phyloP scores from a whole-genome alignment of 352 stramenopile genomes.

The Globisporangium canariense region DNA sequence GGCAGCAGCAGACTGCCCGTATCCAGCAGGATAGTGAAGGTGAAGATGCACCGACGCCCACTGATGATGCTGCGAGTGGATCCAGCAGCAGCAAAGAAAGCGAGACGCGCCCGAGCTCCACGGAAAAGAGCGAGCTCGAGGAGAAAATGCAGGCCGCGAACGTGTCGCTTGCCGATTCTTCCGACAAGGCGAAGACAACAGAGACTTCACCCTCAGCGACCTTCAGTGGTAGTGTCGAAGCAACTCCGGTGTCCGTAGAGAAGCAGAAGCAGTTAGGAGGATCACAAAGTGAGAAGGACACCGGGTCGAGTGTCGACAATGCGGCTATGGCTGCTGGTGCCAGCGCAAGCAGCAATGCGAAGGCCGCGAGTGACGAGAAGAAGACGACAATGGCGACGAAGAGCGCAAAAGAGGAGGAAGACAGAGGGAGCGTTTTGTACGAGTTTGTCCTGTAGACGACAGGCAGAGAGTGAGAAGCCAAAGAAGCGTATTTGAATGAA shows the following conservation, averaged over 20 bases:
- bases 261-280: not conserved
- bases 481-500: not conserved
- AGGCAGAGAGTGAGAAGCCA: constrained; percentile 1
- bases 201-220: not conserved
- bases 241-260: not conserved
- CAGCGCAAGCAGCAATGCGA: not conserved
- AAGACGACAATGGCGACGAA: not conserved
- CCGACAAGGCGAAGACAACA: not conserved
- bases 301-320: not conserved
- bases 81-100: not conserved
- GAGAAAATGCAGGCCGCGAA: constrained; percentile 6
- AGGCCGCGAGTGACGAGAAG: not conserved
- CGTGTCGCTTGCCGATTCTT: not conserved
- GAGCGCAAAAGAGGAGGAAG: not conserved
- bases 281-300: not conserved
- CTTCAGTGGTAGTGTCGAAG: not conserved
- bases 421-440: constrained; percentile 44
- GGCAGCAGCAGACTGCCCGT: constrained; percentile 39
- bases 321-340: no score
- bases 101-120: not conserved
- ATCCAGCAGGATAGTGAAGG: constrained; percentile 20
- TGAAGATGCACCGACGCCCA: constrained; percentile 1
- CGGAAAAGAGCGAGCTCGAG: constrained; percentile 4
- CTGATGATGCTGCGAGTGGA: constrained; percentile 8
- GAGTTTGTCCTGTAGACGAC: constrained; percentile 53